Percentiles rank a stretch among this genome's conserved stretches.
phyloP scores from a whole-genome alignment of 169 alveolate species.

The Plasmodium blacklocki region DNA sequence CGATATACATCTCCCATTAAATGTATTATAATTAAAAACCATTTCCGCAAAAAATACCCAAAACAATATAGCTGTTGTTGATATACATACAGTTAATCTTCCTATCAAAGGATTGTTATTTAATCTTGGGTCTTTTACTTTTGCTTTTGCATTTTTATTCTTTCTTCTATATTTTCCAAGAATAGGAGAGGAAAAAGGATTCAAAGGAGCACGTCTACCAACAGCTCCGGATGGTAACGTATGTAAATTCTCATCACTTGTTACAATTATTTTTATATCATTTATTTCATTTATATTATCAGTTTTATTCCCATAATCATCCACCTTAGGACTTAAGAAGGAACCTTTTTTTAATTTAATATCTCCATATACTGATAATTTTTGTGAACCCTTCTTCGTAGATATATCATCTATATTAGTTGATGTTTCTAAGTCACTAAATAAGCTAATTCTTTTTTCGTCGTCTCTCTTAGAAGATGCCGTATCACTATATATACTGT shows the following conservation, averaged over 20 bases:
- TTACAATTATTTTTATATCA: conserved; percentile 44
- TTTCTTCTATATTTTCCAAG: conserved; percentile 64
- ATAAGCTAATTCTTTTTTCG: no score
- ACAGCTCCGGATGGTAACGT: conserved; percentile 75
- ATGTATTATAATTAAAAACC: conserved; percentile 84
- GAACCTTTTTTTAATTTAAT: background rate
- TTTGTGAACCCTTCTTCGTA: no score
- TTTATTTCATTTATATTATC: background rate
- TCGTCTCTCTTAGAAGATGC: no score
- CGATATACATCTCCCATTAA: conserved; percentile 87
- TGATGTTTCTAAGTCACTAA: no score
- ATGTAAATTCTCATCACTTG: conserved; percentile 36
- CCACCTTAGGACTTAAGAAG: background rate
- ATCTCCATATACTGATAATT: background rate
- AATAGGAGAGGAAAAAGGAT: conserved; percentile 63
- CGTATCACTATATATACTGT: no score
- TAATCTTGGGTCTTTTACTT: conserved; percentile 77
- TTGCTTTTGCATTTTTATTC: conserved; percentile 28
- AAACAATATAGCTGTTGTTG: conserved; percentile 71
- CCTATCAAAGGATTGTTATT: conserved; percentile 82
- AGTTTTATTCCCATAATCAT: background rate
- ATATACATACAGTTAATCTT: conserved; percentile 75
- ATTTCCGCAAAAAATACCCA: conserved; percentile 79
- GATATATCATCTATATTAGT: no score
- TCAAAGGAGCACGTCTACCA: conserved; percentile 78